Base-by-base conservation (phyloP, 1,284 basidiomycete genomes). In the Ceratobasidium sp. region DNA sequence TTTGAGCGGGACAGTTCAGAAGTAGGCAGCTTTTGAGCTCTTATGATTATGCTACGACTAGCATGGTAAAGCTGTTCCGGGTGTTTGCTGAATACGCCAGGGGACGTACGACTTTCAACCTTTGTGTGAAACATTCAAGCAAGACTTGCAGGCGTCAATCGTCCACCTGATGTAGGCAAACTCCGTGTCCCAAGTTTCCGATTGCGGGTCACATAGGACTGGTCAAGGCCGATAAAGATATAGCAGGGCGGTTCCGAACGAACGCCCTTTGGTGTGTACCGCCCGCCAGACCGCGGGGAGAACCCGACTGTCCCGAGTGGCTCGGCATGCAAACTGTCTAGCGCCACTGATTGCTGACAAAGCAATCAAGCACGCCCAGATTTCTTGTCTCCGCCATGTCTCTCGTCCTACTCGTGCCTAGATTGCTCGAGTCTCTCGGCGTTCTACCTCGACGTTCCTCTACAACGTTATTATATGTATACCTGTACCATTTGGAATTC, bases 341-440 rank as follows among this genome's bases (percentile, higher is more conserved):
- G 41, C 14, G 14, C 41, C 41, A 43, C 24, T n/a, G 16, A 49
- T 24, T 27, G 22, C 51, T 53, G 51, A 53, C 51, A 53, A 53
- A 53, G n/a, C n/a, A n/a, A n/a, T n/a, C n/a, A n/a, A n/a, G n/a
- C 19, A 43, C 51, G 11, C 24, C 51, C 51, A 53, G 29, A 27
- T 53, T 27, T 53, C 51, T 24, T 27, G 51, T 53, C 51, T 51
- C 16, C 48, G 22, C 22, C 48, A n/a, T 51, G 48, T 49, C 51
- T 53, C 51, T 53, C 24, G 48, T 11, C 48, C 7, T n/a, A 51
- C 8, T 51, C 19, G 24, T 53, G 51, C 51, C 51, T 27, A 53
- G 51, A 53, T 27, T 53, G 16, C 48, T n/a, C 41, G 8, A 43
- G 14, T 19, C 22, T 5, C 48, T 19, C 48, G 22, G 24, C 22